Evolutionary conservation across 345 rosid species (phyloP), one percentile per base, ranked within the genome.

Genomic region (Dipteronia sinensis): DNA sequence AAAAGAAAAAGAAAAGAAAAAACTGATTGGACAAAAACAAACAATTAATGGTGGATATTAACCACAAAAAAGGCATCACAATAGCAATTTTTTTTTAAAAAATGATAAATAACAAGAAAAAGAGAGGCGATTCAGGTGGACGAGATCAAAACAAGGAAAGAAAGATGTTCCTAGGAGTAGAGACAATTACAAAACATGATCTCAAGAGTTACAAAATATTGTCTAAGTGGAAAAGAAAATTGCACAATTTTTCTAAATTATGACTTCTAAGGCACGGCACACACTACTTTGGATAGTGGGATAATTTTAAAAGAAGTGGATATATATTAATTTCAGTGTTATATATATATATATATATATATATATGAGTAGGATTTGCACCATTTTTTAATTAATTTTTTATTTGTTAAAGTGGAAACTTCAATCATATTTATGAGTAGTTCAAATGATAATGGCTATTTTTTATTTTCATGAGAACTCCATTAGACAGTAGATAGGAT

Each of bases 311-410:
- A 1, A 9, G 4, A 34, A 46, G 55, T 44, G 58, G 31, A 12
- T 13, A 22, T 22, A 6, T 12, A 34, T 34, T 34, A 34, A 46
- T 1, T 42, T 68, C 3, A 62, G 46, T 19, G 44, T 74, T 34
- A 4, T 4, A 34, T 27, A 27, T 27, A 3, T 38, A 38, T 46
- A 44, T 44, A 46, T 11, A 46, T 46, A 10, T 10, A 46, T 67
- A 46, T 66, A 38, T 80, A 67, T 72, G 69, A 81, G 76, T 75
- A 64, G 80, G 85, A 83, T 74, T 77, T 53, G 79, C 85, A 86
- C 86, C 69, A 2, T 65, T 58, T 65, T 68, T 46, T 34, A 34
- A 34, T 34, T 34, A 42, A 42, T 56, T 56, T 20, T 56, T 56
- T 56, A 5, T 56, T 19, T 17, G 6, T 27, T 22, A 23, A 82